Evolutionary conservation across 2,329 filamentous ascomycete species (phyloP), one percentile per base, ranked within the genome.

Genomic region (Fusarium praegraminearum): DNA sequence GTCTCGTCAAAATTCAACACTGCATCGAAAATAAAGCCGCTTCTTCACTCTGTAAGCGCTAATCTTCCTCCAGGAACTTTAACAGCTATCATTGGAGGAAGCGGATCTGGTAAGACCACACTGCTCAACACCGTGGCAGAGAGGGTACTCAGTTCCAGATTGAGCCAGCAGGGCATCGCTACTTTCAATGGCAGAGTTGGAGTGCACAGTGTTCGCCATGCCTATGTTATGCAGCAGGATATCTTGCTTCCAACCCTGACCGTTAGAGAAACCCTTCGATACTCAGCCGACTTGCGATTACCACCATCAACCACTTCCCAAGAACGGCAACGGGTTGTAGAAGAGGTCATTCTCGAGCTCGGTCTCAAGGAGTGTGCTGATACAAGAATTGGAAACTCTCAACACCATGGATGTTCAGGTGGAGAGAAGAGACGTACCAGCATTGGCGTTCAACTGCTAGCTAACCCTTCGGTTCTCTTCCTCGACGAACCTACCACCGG

Each of bases 401-500:
- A 87, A 52, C 90, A 93, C 72, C 90, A 91, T 46, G 92, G 91
- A 0, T 94, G 92, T 73, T 93, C 91, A 46, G 92, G 92, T 1
- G 92, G 92, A 5, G 92, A 94, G 77, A 94, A 93, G 81, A 84
- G 92, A 65, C 83, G 92, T 33, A 91, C 90, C 1, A 93, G 90
- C 67, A 92, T 94, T 49, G 92, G 91, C 4, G 91, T 94, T 7
- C 92, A 94, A 78, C 83, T 94, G 58, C 82, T 94, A n/a, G 89
- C 90, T 7, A 94, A 94, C 75, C 92, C 92, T 2, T 93, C 90
- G 8, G 86, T 94, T 1, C 80, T 94, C 9, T 94, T 93, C 76
- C 85, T 93, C 24, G 92, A 95, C 73, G 92, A 94, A 73, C 91
- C 92, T 0, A 94, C 92, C 0, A 94, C 91, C 2, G 91, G 91